Base-by-base conservation (phyloP, 2,329 filamentous ascomycete genomes). In the Myriosclerotinia duriaeana region DNA sequence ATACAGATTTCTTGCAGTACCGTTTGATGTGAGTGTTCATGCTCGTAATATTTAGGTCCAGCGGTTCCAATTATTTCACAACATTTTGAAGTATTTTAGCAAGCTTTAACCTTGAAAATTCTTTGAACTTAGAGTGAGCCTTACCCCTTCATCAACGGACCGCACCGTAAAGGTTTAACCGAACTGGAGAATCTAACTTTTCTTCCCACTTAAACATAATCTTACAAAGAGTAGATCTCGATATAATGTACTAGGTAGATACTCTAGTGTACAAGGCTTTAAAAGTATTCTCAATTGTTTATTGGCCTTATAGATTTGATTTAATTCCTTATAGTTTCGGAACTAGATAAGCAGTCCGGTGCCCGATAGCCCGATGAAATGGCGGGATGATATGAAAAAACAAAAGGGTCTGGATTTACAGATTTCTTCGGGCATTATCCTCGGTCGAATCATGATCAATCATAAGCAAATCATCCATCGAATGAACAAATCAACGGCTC, bases 1-100 rank as follows among this genome's bases (percentile, higher is more conserved):
- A 30, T 65, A 60, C 56, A 48, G 1, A 59, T 59, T 59, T 50
- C 53, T 65, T 65, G 63, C 63, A 65, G 63, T 34, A 17, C 63
- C 63, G 44, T 20, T 30, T 42, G 53, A 60, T 60, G 53, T 65
- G 46, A 52, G 53, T 65, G 53, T 59, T 65, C 42, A 48, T 63
- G 34, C 60, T 42, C 44, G 56, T 60, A 60, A 42, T 34, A 34
- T 63, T 8, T 53, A 53, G 15, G 11, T 34, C 48, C 22, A 36
- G 53, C 53, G 42, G 40, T 46, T 38, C 53, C 34, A 26, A 30
- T 48, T 34, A 46, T 46, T 30, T 50, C 36, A 26, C 34, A 26
- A 20, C 12, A 56, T 17, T 55, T 46, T 60, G 42, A 60, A 50
- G 56, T 20, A 50, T 50, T 34, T 22, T 14, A 46, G n/a, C 56